Evolutionary conservation across 1,139 yeast species (phyloP).

Genomic region (Pichia sp.): DNA sequence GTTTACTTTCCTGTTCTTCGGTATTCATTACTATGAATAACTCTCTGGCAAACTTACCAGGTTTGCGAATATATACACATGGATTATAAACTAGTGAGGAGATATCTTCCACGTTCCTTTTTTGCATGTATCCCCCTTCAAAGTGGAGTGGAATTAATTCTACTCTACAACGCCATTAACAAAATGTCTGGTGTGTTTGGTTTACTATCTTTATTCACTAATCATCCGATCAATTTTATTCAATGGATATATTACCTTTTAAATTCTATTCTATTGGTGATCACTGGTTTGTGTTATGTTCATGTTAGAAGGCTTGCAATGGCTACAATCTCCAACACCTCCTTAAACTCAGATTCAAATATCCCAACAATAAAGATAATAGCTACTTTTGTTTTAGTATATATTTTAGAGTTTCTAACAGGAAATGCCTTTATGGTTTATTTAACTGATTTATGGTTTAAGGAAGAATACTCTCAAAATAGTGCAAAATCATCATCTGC

Average conservation of each 20-base stretch:
- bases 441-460: slow-evolving; percentile 72
- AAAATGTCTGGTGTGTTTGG: slow-evolving; percentile 91
- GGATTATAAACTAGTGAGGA: slow-evolving; percentile 2
- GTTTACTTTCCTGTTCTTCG: background rate
- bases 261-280: slow-evolving; percentile 37
- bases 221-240: slow-evolving; percentile 76
- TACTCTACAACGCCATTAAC: slow-evolving; percentile 76
- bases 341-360: slow-evolving; percentile 11
- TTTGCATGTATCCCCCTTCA: slow-evolving; percentile 62
- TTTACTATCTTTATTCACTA: slow-evolving; percentile 76
- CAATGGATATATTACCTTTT: slow-evolving; percentile 79
- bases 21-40: too few species aligned
- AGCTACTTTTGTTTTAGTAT: slow-evolving; percentile 59
- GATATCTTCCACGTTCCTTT: slow-evolving; percentile 11
- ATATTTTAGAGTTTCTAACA: slow-evolving; percentile 58
- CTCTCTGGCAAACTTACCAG: too few species aligned
- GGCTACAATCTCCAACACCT: background rate
- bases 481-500: slow-evolving; percentile 1
- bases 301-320: slow-evolving; percentile 3
- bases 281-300: slow-evolving; percentile 5
- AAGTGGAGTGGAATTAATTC: slow-evolving; percentile 77
- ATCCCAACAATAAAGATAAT: slow-evolving; percentile 37
- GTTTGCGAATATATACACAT: too few species aligned
- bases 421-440: slow-evolving; percentile 67
- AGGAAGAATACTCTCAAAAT: slow-evolving; percentile 19